Base-by-base conservation (phyloP, 225 moss, liverwort and hornwort species). In the Bryum argenteum region DNA sequence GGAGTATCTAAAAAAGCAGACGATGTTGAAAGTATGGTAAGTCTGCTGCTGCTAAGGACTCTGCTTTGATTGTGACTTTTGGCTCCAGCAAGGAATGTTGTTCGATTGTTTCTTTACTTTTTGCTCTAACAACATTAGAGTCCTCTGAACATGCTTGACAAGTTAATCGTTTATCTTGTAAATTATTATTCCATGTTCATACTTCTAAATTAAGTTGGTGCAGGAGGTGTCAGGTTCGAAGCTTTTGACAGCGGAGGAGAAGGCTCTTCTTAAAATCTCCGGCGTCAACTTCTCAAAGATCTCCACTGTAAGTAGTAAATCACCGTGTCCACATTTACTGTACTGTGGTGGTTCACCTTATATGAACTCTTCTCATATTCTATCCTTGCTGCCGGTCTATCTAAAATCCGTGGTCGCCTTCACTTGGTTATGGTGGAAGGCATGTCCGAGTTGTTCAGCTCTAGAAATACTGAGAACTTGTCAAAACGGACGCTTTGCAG, bases 171-270 rank as follows among this genome's bases (percentile, higher is more conserved):
- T 3, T 12, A 44, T 21, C 38, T 9, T 60, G 43, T 56, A 10
- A 55, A 54, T 37, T 39, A 44, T 26, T 20, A 37, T 53, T 54
- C 20, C 12, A n/a, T 66, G 1, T 39, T 68, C 40, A 13, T 67
- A 33, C 63, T 54, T 64, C 54, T 54, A 19, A 65, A 41, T 15
- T 54, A 37, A 57, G 42, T 53, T 73, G 65, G 61, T 76, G 78
- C 75, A 83, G 84, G 82, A 72, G 79, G 85, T 88, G 63, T 82
- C 77, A 54, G 81, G 80, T 56, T 82, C 83, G 65, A 81, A 63
- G 58, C 81, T 88, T 67, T 61, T 96, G 69, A 87, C 90, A 58
- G 69, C 77, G 24, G 80, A 87, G 74, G 96, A 96, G 81, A 89
- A 85, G 80, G 66, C 70, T 15, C 70, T 89, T 61, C 79, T 96